Base-by-base conservation (phyloP, 768 basidiomycete genomes). In the Pisolithus sp. region DNA sequence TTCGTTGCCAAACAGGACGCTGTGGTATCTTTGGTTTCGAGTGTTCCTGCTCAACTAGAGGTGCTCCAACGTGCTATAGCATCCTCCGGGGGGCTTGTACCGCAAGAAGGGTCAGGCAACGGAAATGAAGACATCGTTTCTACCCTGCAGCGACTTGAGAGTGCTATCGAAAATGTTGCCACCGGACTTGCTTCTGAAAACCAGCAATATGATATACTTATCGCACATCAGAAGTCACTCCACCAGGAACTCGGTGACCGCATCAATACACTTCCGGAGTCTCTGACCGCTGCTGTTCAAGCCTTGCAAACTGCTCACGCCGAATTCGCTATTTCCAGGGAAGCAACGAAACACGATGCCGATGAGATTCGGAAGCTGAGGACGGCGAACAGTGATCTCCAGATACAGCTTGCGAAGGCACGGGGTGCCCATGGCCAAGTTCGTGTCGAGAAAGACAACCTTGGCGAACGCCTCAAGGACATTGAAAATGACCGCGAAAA, bases 401-500 rank as follows among this genome's bases (percentile, higher is more conserved):
- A 89, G 60, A 71, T 82, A 31, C 85, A 89, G 59, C 60, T 92
- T 10, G 78, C 81, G 12, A 89, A 88, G 68, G 85, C 89, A 46
- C 84, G 87, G 49, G 80, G 82, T 20, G 81, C 82, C 13, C 83
- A 89, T 58, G 87, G 88, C 0, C 84, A 87, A 61, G 77, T 86
- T 5, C 81, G 86, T 15, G 87, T 87, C 13, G 89, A 93, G 72
- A 93, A 90, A 68, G 89, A 91, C 46, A 70, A 79, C 36, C 64
- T 89, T 43, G 68, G 60, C 20, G 86, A 89, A 56, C 85, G 86
- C 55, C 68, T 88, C 28, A 69, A 65, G 21, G 71, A 71, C 21
- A 72, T 73, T 0, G 89, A 91, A 63, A 71, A 64, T 26, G 88
- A 91, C 49, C 80, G 86, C 20, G 85, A 91, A 20, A 68, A 69